Conservation (phyloP, 768 basidiomycete genomes). For the Neoboletus brunneissimus region DNA sequence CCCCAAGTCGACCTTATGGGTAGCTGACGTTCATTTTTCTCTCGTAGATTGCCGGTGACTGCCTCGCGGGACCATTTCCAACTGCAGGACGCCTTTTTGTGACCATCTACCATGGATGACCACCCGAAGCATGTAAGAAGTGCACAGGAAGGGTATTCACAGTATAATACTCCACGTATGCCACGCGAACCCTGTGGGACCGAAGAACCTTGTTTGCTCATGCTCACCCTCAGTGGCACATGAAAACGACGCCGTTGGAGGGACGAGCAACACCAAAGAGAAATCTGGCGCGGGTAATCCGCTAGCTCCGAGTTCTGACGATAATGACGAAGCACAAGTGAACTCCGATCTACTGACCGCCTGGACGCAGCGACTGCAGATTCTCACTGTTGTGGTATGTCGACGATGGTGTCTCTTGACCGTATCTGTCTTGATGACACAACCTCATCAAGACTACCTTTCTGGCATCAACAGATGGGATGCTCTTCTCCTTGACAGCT, state of each 20-base stretch:
- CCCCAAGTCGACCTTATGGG: not conserved
- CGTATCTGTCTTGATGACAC: not conserved
- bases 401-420: not conserved
- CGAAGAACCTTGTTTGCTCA: not conserved
- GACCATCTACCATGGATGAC: not conserved
- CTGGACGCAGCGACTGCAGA: slow-evolving; percentile 30
- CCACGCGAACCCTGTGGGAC: not conserved
- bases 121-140: not conserved
- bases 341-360: slow-evolving; percentile 19
- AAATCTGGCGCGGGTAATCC: not conserved
- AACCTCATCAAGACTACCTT: slow-evolving; percentile 28
- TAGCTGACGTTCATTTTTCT: not conserved
- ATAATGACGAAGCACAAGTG: slow-evolving; percentile 9
- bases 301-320: not conserved
- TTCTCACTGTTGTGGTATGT: slow-evolving; percentile 30
- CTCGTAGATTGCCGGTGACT: not conserved
- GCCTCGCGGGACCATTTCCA: not conserved
- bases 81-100: not conserved
- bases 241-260: slow-evolving; percentile 6
- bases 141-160: slow-evolving; percentile 2
- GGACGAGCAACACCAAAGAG: slow-evolving; percentile 1
- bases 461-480: slow-evolving; percentile 27
- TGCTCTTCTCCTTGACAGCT: slow-evolving; percentile 26
- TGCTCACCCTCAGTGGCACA: not conserved
- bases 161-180: slow-evolving; percentile 17